Evolutionary conservation across 2,329 filamentous ascomycete species (phyloP), one percentile per base, ranked within the genome.

Genomic region (Talaromyces piceae): DNA sequence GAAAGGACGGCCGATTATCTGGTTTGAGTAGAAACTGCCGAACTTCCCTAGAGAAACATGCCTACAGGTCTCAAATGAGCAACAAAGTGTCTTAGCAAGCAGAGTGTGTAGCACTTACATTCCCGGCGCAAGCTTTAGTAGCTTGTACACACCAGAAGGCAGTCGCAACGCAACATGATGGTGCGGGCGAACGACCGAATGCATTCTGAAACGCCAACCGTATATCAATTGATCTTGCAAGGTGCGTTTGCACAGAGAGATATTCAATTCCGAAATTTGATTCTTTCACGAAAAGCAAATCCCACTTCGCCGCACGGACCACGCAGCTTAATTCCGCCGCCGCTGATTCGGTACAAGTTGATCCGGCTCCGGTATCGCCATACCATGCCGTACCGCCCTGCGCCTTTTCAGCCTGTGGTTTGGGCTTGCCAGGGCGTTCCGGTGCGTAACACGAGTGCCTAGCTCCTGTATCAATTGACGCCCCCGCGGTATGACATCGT

Each of bases 41-140:
- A 93, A 95, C 80, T 96, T 97, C 51, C 90, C 90, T 28, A 97
- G 77, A 1, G 88, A 89, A 57, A 97, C 86, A 41, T 82, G 88
- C 37, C 91, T 96, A 59, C 8, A 60, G 33, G 33, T 54, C 55
- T 62, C 60, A 49, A 56, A 30, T 53, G 37, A 26, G 41, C 37
- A 39, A 41, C 37, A 37, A 49, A 28, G 28, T 47, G 49, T 37
- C 39, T 18, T 27, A 52, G 39, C 41, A 54, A 57, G 58, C 53
- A 61, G 58, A 59, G 43, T 54, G 54, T 51, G 50, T 51, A 58
- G 61, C 56, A 81, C 82, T 66, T 80, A 86, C 81, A 79, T 81
- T 66, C 85, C 80, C 48, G 82, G 81, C 50, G 75, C 71, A 56
- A 84, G 72, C 58, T 83, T 76, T 50, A 81, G 63, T 53, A 84